These are phyloP conservation scores for Phytophthora foliorum DNA, from an alignment of 352 stramenopile species.

Conservation along the genomic window DNA sequence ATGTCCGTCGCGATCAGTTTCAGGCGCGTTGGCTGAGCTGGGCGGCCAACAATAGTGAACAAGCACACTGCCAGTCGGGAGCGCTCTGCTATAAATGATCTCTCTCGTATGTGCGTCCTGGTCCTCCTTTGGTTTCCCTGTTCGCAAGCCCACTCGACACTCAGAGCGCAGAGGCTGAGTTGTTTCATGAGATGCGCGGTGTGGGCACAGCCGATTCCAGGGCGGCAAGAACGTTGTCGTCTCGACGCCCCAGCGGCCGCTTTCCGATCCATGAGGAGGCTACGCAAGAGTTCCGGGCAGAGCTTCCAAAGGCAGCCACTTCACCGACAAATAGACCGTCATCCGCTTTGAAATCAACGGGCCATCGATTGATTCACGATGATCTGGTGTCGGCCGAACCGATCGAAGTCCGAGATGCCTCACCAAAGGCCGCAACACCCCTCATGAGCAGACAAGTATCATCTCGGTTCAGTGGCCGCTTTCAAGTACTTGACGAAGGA, in stretches of 20 bases:
- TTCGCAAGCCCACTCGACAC: not conserved
- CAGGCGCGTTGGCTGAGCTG: too few species aligned
- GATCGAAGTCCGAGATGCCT: conserved; percentile 17
- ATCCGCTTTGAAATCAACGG: conserved; percentile 29
- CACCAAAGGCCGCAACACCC: not conserved
- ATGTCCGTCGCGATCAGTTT: too few species aligned
- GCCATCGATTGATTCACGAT: conserved; percentile 34
- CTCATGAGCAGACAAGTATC: conserved; percentile 3
- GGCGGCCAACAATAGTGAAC: conserved; percentile 6
- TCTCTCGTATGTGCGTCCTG: not conserved
- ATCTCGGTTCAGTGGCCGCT: conserved; percentile 19
- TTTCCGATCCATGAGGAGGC: conserved; percentile 20
- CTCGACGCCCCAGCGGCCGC: conserved; percentile 8
- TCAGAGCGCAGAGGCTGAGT: not conserved
- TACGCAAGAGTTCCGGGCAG: conserved; percentile 16
- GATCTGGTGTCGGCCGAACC: conserved; percentile 9
- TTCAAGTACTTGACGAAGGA: conserved; percentile 15
- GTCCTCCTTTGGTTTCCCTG: not conserved
- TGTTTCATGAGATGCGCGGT: conserved; percentile 32
- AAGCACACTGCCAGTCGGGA: not conserved
- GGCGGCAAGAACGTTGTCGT: conserved; percentile 5
- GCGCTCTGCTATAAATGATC: conserved; percentile 6
- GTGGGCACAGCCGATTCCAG: conserved; percentile 20
- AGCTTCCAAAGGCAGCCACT: conserved; percentile 3
- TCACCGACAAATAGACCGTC: conserved; percentile 10